Conservation (phyloP, 2,329 filamentous ascomycete genomes). For the Onygena corvina region DNA sequence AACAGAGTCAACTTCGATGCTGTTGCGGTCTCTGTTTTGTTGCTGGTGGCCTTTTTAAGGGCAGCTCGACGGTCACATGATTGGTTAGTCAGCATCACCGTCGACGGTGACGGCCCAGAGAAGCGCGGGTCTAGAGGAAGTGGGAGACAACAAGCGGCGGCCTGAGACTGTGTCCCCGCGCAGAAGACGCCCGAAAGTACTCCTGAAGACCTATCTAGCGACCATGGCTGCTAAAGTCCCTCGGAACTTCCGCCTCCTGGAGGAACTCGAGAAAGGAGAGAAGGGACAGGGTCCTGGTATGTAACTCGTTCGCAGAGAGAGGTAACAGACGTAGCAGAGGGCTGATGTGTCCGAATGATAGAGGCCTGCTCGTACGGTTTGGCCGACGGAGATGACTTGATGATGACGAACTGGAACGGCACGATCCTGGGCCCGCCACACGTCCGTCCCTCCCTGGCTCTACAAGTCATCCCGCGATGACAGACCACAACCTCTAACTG, state of each 20-base stretch:
- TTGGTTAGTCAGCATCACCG: not conserved
- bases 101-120: not conserved
- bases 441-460: conserved; percentile 50
- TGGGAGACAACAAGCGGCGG: too few species aligned
- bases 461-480: conserved; percentile 16
- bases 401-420: conserved; percentile 98
- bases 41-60: not conserved
- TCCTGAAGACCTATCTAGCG: conserved; percentile 7
- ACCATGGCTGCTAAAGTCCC: conserved; percentile 65
- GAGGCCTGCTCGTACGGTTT: conserved; percentile 96
- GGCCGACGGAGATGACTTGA: conserved; percentile 81
- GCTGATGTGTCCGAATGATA: too few species aligned
- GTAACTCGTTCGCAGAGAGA: too few species aligned
- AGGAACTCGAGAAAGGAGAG: conserved; percentile 98
- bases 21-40: not conserved
- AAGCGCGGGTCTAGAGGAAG: not conserved
- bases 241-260: conserved; percentile 88
- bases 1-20: not conserved
- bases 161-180: too few species aligned
- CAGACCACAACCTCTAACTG: not conserved
- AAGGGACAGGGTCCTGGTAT: conserved; percentile 81
- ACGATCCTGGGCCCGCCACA: conserved; percentile 95
- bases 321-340: too few species aligned
- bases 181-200: too few species aligned
- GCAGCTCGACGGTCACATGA: not conserved